These are phyloP conservation scores for Sporopachydermia quercuum DNA, from an alignment of 805 yeast genomes.

Conservation along the genomic window DNA sequence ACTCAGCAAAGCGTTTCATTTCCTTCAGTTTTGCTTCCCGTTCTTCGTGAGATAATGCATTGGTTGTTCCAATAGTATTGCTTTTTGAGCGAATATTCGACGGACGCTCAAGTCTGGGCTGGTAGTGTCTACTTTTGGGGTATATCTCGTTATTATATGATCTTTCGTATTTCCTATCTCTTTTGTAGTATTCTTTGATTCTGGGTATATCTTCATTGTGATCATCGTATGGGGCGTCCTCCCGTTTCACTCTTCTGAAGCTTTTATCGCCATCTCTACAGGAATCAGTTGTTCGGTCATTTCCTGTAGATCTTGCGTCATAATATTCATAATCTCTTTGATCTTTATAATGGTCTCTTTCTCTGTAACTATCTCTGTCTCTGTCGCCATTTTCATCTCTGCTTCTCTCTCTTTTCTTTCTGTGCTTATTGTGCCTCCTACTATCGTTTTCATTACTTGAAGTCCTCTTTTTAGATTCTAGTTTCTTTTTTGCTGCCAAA, in stretches of 20 bases:
- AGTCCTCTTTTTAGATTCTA: neutral
- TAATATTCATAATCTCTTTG: neutral
- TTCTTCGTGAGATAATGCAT: neutral
- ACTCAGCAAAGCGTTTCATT: neutral
- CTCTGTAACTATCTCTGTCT: slow-evolving; percentile 6
- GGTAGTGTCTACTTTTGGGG: slow-evolving; percentile 1
- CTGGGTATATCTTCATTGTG: neutral
- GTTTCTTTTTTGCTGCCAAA: neutral
- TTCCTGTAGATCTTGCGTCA: no score
- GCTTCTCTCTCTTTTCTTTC: slow-evolving; percentile 3
- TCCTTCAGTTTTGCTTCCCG: neutral
- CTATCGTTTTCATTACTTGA: slow-evolving; percentile 3
- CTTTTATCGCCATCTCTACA: no score
- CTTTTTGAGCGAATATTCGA: neutral
- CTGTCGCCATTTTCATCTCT: slow-evolving; percentile 2
- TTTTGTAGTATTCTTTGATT: neutral
- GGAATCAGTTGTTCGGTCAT: no score
- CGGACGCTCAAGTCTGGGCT: neutral
- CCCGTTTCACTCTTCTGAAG: neutral
- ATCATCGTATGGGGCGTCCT: no score
- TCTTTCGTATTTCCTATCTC: neutral
- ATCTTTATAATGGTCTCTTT: slow-evolving; percentile 4
- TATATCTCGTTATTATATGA: neutral
- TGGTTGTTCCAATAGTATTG: no score
- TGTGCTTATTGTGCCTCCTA: slow-evolving; percentile 2